These are phyloP conservation scores for Tulasnella sp. DNA, from an alignment of 768 basidiomycete genomes.

Conservation along the genomic window DNA sequence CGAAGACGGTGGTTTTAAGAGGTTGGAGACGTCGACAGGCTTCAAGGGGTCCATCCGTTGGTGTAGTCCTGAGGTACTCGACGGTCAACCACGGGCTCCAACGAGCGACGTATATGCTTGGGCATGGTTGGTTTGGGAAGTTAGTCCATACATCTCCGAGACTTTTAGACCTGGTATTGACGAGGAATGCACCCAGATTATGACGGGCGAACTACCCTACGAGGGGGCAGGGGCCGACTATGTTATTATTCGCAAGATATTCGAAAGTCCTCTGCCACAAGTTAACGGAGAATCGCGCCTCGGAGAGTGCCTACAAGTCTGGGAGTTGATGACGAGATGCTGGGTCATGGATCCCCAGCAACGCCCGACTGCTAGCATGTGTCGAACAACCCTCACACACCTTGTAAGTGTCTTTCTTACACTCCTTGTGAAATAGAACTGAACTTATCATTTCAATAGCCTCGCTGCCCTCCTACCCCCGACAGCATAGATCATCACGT, in stretches of 20 bases:
- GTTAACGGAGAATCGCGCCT: not conserved
- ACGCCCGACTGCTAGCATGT: not conserved
- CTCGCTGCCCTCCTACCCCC: not conserved
- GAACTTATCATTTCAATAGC: not conserved
- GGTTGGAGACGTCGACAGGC: not conserved
- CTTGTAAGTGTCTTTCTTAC: not conserved
- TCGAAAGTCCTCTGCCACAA: slow-evolving; percentile 5
- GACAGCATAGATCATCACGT: not conserved
- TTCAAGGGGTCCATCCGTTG: slow-evolving; percentile 28
- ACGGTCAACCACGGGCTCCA: slow-evolving; percentile 13
- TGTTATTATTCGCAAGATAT: not conserved
- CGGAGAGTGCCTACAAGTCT: not conserved
- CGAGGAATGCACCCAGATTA: not conserved
- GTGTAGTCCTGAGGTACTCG: slow-evolving; percentile 24
- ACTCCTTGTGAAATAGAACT: no score
- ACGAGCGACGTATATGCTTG: slow-evolving; percentile 14
- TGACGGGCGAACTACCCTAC: slow-evolving; percentile 11
- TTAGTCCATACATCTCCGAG: no score
- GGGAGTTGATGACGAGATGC: slow-evolving; percentile 11
- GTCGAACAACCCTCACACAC: not conserved
- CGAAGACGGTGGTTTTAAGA: not conserved
- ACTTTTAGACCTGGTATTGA: not conserved
- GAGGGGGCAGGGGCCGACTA: not conserved
- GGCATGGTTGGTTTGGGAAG: no score
- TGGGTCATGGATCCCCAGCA: not conserved